These are phyloP conservation scores for Amauroascus niger DNA, from an alignment of 2,329 filamentous ascomycete species.

Conservation along the genomic window DNA sequence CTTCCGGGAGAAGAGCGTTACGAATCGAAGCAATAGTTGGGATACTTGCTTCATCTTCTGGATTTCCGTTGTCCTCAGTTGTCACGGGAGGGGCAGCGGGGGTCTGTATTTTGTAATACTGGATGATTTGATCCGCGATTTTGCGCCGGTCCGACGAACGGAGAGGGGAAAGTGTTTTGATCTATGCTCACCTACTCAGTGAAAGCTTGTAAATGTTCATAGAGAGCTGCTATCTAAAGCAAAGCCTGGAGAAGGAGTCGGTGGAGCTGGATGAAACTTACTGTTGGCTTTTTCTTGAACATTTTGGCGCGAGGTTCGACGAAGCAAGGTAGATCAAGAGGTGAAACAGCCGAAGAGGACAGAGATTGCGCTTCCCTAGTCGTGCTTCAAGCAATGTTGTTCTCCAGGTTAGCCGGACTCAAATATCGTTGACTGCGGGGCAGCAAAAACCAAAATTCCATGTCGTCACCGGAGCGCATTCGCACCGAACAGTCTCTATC, in stretches of 20 bases:
- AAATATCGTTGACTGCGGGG: not conserved
- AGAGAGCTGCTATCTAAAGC: not conserved
- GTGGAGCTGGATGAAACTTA: slow-evolving; percentile 23
- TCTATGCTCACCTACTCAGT: slow-evolving; percentile 29
- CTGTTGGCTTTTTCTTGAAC: slow-evolving; percentile 57
- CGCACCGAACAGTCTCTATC: no score
- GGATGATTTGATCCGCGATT: slow-evolving; percentile 57
- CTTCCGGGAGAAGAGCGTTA: slow-evolving; percentile 54
- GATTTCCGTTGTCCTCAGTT: slow-evolving; percentile 25
- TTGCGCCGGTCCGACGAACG: slow-evolving; percentile 58
- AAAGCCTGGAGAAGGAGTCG: not conserved
- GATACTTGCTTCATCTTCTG: slow-evolving; percentile 33
- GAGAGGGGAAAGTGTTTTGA: slow-evolving; percentile 57
- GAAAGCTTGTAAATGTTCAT: not conserved
- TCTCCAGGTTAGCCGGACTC: not conserved
- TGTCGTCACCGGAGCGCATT: not conserved
- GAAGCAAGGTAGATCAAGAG: not conserved
- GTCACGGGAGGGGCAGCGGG: slow-evolving; percentile 30
- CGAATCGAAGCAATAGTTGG: slow-evolving; percentile 44
- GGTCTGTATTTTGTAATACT: slow-evolving; percentile 47
- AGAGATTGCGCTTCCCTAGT: not conserved
- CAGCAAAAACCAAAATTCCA: not conserved
- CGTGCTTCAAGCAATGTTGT: not conserved
- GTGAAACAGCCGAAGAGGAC: not conserved
- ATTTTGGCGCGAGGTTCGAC: slow-evolving; percentile 28